phyloP scores from a whole-genome alignment of 2,329 filamentous ascomycete species.

The Cladosporium sp. region DNA sequence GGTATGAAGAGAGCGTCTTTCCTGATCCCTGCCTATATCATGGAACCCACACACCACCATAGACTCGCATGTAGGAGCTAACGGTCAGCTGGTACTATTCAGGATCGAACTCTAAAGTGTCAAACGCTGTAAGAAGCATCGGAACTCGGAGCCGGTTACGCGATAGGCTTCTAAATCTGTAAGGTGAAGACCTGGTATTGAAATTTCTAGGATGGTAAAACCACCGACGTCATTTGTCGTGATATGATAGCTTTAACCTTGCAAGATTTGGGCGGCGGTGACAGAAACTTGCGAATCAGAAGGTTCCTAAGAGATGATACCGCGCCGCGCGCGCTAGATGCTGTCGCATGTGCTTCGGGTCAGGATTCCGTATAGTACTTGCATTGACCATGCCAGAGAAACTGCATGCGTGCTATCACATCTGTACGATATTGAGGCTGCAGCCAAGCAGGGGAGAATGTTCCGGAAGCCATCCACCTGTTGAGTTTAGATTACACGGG shows the following conservation, averaged over 20 bases:
- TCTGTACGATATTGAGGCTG: neutral
- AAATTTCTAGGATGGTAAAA: neutral
- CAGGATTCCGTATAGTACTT: neutral
- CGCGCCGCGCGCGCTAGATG: neutral
- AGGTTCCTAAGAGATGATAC: neutral
- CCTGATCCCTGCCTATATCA: neutral
- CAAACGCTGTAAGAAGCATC: neutral
- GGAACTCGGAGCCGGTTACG: neutral
- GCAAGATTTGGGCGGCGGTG: neutral
- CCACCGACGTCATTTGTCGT: neutral
- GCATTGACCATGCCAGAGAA: neutral
- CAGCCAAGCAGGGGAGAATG: slow-evolving; percentile 1
- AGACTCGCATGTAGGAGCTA: neutral
- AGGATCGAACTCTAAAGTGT: neutral
- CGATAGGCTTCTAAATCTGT: neutral
- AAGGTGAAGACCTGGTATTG: neutral
- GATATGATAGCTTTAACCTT: neutral
- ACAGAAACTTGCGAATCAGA: neutral
- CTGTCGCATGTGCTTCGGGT: neutral
- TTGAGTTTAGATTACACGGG: neutral
- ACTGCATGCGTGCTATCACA: neutral
- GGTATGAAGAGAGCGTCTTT: neutral
- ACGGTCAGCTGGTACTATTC: neutral
- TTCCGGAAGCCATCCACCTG: neutral
- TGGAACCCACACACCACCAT: neutral